Conservation (phyloP, 2,329 filamentous ascomycete genomes). For the Neocatenulostroma microsporum region DNA sequence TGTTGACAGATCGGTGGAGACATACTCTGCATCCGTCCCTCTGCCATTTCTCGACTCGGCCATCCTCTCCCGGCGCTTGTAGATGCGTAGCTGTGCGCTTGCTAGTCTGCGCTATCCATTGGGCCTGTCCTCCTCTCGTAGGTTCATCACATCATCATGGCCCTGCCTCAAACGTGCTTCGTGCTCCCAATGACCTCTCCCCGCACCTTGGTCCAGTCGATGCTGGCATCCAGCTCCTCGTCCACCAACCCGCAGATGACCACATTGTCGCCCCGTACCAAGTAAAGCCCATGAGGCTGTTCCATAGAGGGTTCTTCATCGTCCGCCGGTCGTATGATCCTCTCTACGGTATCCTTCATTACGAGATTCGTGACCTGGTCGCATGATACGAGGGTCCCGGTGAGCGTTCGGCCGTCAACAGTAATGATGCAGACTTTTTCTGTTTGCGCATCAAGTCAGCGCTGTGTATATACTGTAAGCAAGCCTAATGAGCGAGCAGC, state of each 20-base stretch:
- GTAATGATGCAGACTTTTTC: constrained; percentile 91
- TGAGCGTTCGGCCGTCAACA: constrained; percentile 73
- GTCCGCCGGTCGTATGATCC: constrained; percentile 79
- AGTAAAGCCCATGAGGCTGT: constrained; percentile 77
- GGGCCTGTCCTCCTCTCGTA: too few species aligned
- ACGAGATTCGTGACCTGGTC: constrained; percentile 93
- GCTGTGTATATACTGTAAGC: constrained; percentile 12
- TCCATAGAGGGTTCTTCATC: constrained; percentile 74
- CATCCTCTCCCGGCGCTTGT: too few species aligned
- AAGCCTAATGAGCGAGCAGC: neutral
- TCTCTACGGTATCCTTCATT: constrained; percentile 72
- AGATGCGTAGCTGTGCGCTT: too few species aligned
- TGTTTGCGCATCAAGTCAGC: constrained; percentile 31
- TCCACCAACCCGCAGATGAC: constrained; percentile 84
- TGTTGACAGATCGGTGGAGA: too few species aligned
- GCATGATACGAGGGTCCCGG: constrained; percentile 71
- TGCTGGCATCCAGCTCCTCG: constrained; percentile 77
- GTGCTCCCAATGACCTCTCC: constrained; percentile 76
- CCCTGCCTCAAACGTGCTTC: constrained; percentile 65
- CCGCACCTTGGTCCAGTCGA: constrained; percentile 87
- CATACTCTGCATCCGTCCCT: too few species aligned
- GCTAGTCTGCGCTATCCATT: too few species aligned
- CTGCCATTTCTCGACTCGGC: too few species aligned
- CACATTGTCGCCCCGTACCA: constrained; percentile 91
- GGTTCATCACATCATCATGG: too few species aligned